Evolutionary conservation across 495 filamentous ascomycete genomes (phyloP).

Genomic region (Saxispiralis lemnorum): DNA sequence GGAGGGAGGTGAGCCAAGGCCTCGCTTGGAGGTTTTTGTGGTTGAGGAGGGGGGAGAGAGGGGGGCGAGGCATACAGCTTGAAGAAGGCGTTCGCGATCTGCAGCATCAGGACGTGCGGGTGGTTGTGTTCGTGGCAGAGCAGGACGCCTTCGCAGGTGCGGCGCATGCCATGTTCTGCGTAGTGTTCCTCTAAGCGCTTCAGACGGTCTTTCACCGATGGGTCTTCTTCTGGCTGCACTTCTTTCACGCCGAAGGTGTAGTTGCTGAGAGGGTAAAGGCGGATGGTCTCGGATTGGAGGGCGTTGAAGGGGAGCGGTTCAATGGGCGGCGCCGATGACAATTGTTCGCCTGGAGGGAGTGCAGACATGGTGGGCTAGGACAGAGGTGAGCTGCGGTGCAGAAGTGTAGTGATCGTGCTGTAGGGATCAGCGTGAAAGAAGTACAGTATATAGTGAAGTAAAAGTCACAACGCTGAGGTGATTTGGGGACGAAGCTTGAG

Average conservation of each 20-base stretch:
- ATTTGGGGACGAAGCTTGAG: too few relatives aligned
- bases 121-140: conserved; percentile 98
- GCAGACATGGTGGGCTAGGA: conserved; percentile 23
- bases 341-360: conserved; percentile 19
- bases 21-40: not conserved
- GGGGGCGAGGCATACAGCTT: conserved; percentile 47
- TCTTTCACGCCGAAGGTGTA: conserved; percentile 98
- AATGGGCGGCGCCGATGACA: conserved; percentile 19
- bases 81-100: conserved; percentile 98
- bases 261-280: conserved; percentile 87
- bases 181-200: conserved; percentile 92
- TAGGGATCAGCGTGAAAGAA: too few relatives aligned
- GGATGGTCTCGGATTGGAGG: conserved; percentile 79
- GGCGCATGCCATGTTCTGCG: conserved; percentile 76
- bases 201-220: conserved; percentile 78
- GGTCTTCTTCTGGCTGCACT: conserved; percentile 93
- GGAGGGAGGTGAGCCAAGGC: too few relatives aligned
- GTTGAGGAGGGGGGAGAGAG: not conserved
- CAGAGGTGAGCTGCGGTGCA: not conserved
- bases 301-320: conserved; percentile 56
- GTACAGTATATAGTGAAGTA: too few relatives aligned
- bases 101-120: conserved; percentile 92
- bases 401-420: too few relatives aligned
- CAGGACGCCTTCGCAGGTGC: conserved; percentile 88
- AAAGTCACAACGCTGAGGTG: too few relatives aligned